phyloP scores from a whole-genome alignment of 2,329 filamentous ascomycete genomes.

The Zymoseptoria tritici region DNA sequence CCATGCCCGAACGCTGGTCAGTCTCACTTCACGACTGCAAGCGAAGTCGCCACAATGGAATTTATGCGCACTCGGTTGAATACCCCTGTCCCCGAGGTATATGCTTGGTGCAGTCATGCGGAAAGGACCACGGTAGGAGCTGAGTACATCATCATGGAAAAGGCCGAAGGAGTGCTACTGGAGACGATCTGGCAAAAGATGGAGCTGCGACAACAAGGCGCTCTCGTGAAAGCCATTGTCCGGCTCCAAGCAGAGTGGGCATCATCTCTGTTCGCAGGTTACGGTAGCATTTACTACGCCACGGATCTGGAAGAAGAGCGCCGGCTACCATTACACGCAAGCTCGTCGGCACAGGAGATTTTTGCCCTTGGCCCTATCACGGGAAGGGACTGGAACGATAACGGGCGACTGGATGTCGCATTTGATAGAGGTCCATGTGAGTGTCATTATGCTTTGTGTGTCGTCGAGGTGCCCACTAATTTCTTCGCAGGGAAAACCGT shows the following conservation, averaged over 20 bases:
- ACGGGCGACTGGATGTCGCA: conserved; percentile 25
- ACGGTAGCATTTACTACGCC: conserved; percentile 31
- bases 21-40: conserved; percentile 31
- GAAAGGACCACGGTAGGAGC: conserved; percentile 9
- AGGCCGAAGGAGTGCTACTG: conserved; percentile 26
- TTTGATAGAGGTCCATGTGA: conserved; percentile 35
- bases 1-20: conserved; percentile 32
- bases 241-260: conserved; percentile 23
- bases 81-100: conserved; percentile 17
- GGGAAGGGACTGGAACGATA: conserved; percentile 28
- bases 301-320: conserved; percentile 23
- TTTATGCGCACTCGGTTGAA: conserved; percentile 6
- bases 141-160: conserved; percentile 26
- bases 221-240: conserved; percentile 25
- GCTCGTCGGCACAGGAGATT: conserved; percentile 10
- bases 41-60: conserved; percentile 12
- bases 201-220: conserved; percentile 12
- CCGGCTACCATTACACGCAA: neutral
- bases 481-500: conserved; percentile 5
- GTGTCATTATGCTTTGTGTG: conserved; percentile 9
- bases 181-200: conserved; percentile 23
- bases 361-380: conserved; percentile 35
- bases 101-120: conserved; percentile 13
- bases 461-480: conserved; percentile 11
- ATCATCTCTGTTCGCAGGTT: conserved; percentile 21